These are phyloP conservation scores for Flaveria linearis DNA, from an alignment of 129 eudicot genomes.

Conservation along the genomic window DNA sequence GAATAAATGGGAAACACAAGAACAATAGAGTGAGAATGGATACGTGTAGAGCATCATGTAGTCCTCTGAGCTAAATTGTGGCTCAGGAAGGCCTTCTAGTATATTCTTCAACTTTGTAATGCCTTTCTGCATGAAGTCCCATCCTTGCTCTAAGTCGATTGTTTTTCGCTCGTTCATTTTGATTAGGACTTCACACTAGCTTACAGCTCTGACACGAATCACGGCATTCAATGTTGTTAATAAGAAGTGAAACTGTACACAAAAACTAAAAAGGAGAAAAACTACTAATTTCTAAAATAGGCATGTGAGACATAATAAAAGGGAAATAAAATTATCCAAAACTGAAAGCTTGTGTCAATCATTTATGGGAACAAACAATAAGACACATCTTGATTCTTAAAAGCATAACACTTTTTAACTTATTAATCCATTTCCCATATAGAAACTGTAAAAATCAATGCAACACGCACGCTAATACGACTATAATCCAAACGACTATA, in stretches of 20 bases:
- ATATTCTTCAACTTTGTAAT: conserved; percentile 81
- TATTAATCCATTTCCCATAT: not conserved
- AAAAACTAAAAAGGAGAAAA: not conserved
- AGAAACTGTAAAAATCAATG: not conserved
- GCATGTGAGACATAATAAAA: not conserved
- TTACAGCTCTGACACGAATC: conserved; percentile 25
- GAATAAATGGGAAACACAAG: not conserved
- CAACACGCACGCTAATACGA: not conserved
- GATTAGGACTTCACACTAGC: conserved; percentile 27
- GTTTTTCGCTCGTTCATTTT: conserved; percentile 73
- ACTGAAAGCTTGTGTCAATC: not conserved
- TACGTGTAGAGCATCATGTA: conserved; percentile 98
- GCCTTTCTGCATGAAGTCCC: conserved; percentile 94
- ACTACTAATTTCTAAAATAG: not conserved
- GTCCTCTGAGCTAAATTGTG: conserved; percentile 94
- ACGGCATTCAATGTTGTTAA: conserved; percentile 1
- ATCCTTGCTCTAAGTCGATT: conserved; percentile 88
- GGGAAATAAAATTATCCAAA: not conserved
- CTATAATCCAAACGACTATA: not conserved
- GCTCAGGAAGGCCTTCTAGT: conserved; percentile 89
- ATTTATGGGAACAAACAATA: not conserved
- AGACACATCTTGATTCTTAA: not conserved
- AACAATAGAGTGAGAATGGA: conserved; percentile 6
- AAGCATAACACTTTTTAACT: not conserved
- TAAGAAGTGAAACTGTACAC: not conserved